Percentiles rank a stretch among this genome's conserved stretches.
phyloP scores from a whole-genome alignment of 2,329 filamentous ascomycete genomes.

The Alternaria metachromatica region DNA sequence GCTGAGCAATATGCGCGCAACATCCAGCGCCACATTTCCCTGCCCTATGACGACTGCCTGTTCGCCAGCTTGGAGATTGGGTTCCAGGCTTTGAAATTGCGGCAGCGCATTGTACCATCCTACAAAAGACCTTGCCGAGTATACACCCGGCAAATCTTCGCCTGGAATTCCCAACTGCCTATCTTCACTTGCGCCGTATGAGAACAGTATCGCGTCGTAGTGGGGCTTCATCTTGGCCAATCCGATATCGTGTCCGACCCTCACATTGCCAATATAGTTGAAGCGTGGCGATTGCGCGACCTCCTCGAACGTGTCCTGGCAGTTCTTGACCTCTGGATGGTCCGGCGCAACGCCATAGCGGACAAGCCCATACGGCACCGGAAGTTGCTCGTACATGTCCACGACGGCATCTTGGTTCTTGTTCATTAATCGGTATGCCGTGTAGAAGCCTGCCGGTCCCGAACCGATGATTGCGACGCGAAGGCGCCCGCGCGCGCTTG shows the following conservation, averaged over 20 bases:
- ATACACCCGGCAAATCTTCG: conserved; percentile 77
- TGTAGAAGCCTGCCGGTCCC: conserved; percentile 95
- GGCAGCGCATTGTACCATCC: conserved; percentile 98
- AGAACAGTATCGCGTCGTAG: conserved; percentile 91
- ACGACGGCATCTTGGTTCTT: conserved; percentile 74
- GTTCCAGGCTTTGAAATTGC: conserved; percentile 74
- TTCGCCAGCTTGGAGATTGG: conserved; percentile 76
- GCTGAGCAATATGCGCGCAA: conserved; percentile 84
- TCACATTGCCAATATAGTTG: conserved; percentile 88
- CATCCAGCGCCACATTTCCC: conserved; percentile 94
- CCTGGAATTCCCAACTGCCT: conserved; percentile 79
- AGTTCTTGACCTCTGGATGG: conserved; percentile 99
- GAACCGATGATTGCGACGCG: conserved; percentile 90
- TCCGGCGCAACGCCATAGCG: conserved; percentile 97
- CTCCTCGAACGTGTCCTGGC: conserved; percentile 90
- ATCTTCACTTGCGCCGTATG: conserved; percentile 90
- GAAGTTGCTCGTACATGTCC: conserved; percentile 96
- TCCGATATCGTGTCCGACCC: conserved; percentile 74
- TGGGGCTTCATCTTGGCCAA: conserved; percentile 74
- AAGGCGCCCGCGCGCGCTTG: conserved; percentile 58
- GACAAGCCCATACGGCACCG: conserved; percentile 90
- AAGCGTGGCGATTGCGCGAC: conserved; percentile 83
- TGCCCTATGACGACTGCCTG: conserved; percentile 90
- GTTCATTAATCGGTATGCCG: conserved; percentile 82
- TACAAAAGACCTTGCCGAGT: conserved; percentile 91